Percentiles rank a stretch among this genome's conserved stretches.
Evolutionary conservation across 371 early-diverging fungal species (phyloP).

Genomic region (Mucor piriformis): DNA sequence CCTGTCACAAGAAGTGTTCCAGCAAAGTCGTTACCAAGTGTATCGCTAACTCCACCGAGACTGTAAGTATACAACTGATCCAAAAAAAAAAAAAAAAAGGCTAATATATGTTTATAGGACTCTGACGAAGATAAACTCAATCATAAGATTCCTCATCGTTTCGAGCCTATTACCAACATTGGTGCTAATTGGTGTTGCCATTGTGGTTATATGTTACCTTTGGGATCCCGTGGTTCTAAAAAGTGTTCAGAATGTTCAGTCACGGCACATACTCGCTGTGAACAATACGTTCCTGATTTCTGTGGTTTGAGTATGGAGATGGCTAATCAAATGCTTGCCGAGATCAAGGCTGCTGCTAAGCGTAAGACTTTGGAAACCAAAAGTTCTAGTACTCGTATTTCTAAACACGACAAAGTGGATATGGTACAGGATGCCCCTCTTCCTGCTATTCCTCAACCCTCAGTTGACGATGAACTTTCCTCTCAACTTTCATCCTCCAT

Average conservation of each 20-base stretch:
- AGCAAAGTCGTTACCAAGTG: slow-evolving; percentile 35
- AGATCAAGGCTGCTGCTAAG: slow-evolving; percentile 69
- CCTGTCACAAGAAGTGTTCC: slow-evolving; percentile 33
- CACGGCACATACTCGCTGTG: slow-evolving; percentile 85
- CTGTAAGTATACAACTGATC: slow-evolving; percentile 19
- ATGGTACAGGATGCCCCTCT: slow-evolving; percentile 17
- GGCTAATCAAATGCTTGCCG: slow-evolving; percentile 80
- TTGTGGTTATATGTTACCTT: slow-evolving; percentile 93
- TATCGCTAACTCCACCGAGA: slow-evolving; percentile 43
- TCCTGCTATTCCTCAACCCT: slow-evolving; percentile 11
- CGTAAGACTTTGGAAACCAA: slow-evolving; percentile 33
- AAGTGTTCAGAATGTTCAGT: slow-evolving; percentile 77
- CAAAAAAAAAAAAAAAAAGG: background rate
- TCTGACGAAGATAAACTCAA: slow-evolving; percentile 68
- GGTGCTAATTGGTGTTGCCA: slow-evolving; percentile 96
- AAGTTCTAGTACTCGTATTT: slow-evolving; percentile 15
- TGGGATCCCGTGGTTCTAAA: slow-evolving; percentile 74
- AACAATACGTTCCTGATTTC: slow-evolving; percentile 85
- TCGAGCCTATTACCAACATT: slow-evolving; percentile 74
- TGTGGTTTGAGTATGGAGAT: slow-evolving; percentile 90
- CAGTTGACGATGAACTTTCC: slow-evolving; percentile 12
- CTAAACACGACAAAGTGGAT: slow-evolving; percentile 23
- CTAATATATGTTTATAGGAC: slow-evolving; percentile 26
- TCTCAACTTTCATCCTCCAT: slow-evolving; percentile 24
- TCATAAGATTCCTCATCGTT: slow-evolving; percentile 95